These are phyloP conservation scores for Abelmoschus esculentus DNA, from an alignment of 345 rosid species.

Conservation along the genomic window DNA sequence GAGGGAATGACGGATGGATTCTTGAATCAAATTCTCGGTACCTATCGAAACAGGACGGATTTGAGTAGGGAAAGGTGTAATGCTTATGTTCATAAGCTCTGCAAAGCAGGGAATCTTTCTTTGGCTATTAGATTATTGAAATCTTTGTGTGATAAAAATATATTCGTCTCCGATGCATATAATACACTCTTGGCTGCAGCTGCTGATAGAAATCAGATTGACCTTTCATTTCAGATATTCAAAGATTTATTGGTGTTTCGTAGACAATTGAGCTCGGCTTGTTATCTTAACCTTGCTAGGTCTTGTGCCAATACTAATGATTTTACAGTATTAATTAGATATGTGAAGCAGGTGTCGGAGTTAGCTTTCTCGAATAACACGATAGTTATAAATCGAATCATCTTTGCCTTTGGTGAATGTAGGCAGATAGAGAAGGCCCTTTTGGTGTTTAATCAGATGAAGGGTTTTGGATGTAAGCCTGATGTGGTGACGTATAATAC, in stretches of 20 bases:
- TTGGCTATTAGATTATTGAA: slow-evolving; percentile 39
- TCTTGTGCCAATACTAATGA: slow-evolving; percentile 39
- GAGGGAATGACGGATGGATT: slow-evolving; percentile 26
- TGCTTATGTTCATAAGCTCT: slow-evolving; percentile 28
- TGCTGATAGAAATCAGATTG: slow-evolving; percentile 27
- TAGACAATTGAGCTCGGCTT: slow-evolving; percentile 41
- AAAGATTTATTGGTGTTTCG: slow-evolving; percentile 32
- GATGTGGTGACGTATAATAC: slow-evolving; percentile 69
- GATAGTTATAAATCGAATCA: slow-evolving; percentile 46
- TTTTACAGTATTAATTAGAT: slow-evolving; percentile 27
- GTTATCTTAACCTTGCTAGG: slow-evolving; percentile 52
- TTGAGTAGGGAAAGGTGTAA: slow-evolving; percentile 24
- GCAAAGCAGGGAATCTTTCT: slow-evolving; percentile 42
- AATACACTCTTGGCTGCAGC: slow-evolving; percentile 36
- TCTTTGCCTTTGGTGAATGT: slow-evolving; percentile 59
- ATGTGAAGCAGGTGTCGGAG: slow-evolving; percentile 42
- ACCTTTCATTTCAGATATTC: slow-evolving; percentile 31
- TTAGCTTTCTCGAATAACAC: slow-evolving; percentile 33
- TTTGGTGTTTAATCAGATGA: slow-evolving; percentile 42
- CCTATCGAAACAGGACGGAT: slow-evolving; percentile 20
- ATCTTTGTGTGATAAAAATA: slow-evolving; percentile 29
- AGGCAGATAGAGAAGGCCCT: slow-evolving; percentile 63
- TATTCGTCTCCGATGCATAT: slow-evolving; percentile 29
- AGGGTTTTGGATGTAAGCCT: slow-evolving; percentile 40
- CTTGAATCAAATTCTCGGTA: slow-evolving; percentile 26